Evolutionary conservation across 192 early-diverging fungal genomes (phyloP).

Genomic region (Umbelopsis vinacea): DNA sequence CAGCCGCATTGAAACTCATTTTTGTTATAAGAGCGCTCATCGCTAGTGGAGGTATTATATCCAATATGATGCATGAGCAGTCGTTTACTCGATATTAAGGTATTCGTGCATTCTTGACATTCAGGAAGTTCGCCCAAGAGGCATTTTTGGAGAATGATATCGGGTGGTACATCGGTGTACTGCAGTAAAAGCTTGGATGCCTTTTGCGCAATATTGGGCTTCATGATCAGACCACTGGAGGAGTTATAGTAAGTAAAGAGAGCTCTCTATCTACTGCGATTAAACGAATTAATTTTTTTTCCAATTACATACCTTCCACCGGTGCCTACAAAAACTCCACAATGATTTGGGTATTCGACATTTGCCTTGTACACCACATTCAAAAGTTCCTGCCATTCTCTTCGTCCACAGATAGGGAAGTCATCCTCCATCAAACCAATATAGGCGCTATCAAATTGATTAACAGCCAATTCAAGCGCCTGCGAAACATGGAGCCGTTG

Average conservation of each 20-base stretch:
- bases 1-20: constrained; percentile 62
- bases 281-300: not conserved
- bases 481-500: constrained; percentile 54
- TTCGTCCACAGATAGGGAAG: constrained; percentile 54
- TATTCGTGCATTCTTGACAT: constrained; percentile 46
- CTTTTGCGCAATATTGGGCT: constrained; percentile 33
- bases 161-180: constrained; percentile 45
- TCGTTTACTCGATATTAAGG: constrained; percentile 51
- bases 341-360: constrained; percentile 46
- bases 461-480: constrained; percentile 43
- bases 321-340: constrained; percentile 60
- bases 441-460: constrained; percentile 45
- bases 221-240: constrained; percentile 43
- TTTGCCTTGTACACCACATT: constrained; percentile 54
- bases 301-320: constrained; percentile 51
- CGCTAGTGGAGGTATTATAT: constrained; percentile 57
- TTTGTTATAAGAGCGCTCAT: constrained; percentile 48
- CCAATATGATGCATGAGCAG: constrained; percentile 59
- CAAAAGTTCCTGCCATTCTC: constrained; percentile 53
- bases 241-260: not conserved
- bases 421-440: constrained; percentile 57
- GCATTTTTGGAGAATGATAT: constrained; percentile 60
- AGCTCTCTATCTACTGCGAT: not conserved
- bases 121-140: constrained; percentile 48
- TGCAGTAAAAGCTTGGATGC: constrained; percentile 37